These are phyloP conservation scores for Raddia guianensis DNA, from an alignment of 176 grass and related monocot species.

Conservation along the genomic window DNA sequence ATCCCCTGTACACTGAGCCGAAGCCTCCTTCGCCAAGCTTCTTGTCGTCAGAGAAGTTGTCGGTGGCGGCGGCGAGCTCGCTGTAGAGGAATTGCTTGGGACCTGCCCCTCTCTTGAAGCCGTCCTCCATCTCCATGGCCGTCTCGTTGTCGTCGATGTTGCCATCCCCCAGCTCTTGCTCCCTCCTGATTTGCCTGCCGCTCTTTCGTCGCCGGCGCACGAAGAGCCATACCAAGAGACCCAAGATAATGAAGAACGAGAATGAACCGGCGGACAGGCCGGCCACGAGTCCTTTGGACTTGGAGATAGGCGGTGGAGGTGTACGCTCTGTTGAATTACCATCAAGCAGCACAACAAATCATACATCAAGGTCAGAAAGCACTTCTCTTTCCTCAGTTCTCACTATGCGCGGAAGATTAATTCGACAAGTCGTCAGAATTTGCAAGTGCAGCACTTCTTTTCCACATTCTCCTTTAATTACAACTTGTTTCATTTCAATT, in stretches of 20 bases:
- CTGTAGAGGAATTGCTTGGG: conserved; percentile 33
- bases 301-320: neutral
- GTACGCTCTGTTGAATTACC: too few species aligned
- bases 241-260: neutral
- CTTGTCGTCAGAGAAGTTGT: conserved; percentile 17
- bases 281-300: neutral
- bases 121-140: conserved; percentile 21
- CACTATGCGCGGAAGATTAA: too few species aligned
- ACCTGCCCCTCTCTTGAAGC: conserved; percentile 31
- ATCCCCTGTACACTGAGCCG: conserved; percentile 34
- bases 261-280: neutral
- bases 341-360: too few species aligned
- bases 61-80: conserved; percentile 33
- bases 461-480: too few species aligned
- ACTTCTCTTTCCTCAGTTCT: too few species aligned
- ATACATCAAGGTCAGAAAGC: too few species aligned
- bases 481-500: too few species aligned
- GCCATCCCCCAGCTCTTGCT: conserved; percentile 13
- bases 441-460: too few species aligned
- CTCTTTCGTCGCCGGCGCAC: neutral
- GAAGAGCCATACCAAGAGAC: neutral
- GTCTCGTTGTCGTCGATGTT: neutral
- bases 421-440: too few species aligned
- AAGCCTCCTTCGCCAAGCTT: conserved; percentile 41
- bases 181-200: neutral